Percentiles rank a stretch among this genome's conserved stretches.
phyloP scores from a whole-genome alignment of 2,329 filamentous ascomycete genomes.

The Xylariaceae sp. region DNA sequence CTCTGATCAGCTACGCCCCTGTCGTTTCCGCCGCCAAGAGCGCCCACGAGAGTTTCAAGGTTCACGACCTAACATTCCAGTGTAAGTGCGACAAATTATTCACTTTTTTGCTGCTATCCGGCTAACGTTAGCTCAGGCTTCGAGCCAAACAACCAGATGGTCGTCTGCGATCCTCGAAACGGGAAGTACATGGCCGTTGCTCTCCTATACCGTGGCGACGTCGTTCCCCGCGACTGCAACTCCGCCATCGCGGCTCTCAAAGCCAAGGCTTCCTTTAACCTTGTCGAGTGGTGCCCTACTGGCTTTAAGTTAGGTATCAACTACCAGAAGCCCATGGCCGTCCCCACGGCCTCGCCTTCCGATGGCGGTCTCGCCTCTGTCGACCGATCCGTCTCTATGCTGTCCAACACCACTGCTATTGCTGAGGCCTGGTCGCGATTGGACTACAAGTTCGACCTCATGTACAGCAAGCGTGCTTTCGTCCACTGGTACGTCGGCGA shows the following conservation, averaged over 20 bases:
- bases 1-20: slow-evolving; percentile 67
- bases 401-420: slow-evolving; percentile 72
- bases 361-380: slow-evolving; percentile 59
- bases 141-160: slow-evolving; percentile 77
- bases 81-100: slow-evolving; percentile 43
- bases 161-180: slow-evolving; percentile 68
- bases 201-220: slow-evolving; percentile 67
- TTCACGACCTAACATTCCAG: slow-evolving; percentile 70
- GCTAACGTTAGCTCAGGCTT: slow-evolving; percentile 49
- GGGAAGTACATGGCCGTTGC: slow-evolving; percentile 75
- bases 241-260: slow-evolving; percentile 64
- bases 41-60: slow-evolving; percentile 83
- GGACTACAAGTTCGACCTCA: slow-evolving; percentile 72
- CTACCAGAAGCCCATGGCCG: slow-evolving; percentile 63
- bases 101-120: not conserved
- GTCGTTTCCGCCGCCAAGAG: slow-evolving; percentile 71
- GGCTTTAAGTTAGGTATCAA: slow-evolving; percentile 75
- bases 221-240: slow-evolving; percentile 66
- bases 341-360: slow-evolving; percentile 45
- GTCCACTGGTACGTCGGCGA: slow-evolving; percentile 81
- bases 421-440: slow-evolving; percentile 69
- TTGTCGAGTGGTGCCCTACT: slow-evolving; percentile 72
- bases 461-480: slow-evolving; percentile 75
- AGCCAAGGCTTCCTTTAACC: slow-evolving; percentile 67
- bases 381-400: slow-evolving; percentile 63